Conservation (phyloP, 805 yeast species). For the Brettanomyces custersianus region DNA sequence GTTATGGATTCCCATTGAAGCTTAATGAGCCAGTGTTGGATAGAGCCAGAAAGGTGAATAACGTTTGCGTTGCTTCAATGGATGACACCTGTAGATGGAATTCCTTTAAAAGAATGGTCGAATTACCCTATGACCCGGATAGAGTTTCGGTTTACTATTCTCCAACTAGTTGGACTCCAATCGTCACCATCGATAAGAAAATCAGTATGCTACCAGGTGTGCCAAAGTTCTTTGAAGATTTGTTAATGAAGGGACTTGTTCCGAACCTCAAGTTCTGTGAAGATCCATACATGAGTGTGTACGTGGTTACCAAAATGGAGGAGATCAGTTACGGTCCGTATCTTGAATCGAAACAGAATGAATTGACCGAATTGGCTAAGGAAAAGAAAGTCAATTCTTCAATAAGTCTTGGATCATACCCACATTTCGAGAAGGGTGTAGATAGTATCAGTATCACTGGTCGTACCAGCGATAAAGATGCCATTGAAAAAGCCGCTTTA, state of each 20-base stretch:
- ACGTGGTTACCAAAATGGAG: constrained; percentile 48
- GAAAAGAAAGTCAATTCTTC: not conserved
- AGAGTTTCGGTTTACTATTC: constrained; percentile 39
- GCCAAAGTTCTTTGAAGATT: constrained; percentile 57
- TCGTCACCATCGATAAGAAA: constrained; percentile 56
- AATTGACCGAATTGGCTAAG: constrained; percentile 9
- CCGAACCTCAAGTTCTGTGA: constrained; percentile 27
- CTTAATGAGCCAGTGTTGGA: constrained; percentile 50
- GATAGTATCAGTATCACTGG: constrained; percentile 75
- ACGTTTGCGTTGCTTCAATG: constrained; percentile 23
- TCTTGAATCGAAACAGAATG: constrained; percentile 44
- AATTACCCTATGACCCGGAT: constrained; percentile 39
- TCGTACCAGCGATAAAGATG: constrained; percentile 27
- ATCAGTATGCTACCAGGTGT: constrained; percentile 78
- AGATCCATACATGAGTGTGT: constrained; percentile 35
- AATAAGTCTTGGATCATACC: constrained; percentile 78
- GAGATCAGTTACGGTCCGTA: constrained; percentile 65
- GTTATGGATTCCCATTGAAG: constrained; percentile 41
- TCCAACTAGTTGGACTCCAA: constrained; percentile 72
- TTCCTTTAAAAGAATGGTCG: constrained; percentile 75
- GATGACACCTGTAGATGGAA: constrained; percentile 32
- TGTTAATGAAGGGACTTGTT: constrained; percentile 37
- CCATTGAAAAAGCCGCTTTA: constrained; percentile 32
- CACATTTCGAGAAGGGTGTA: constrained; percentile 56
- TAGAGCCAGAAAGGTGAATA: constrained; percentile 44